phyloP scores from a whole-genome alignment of 2,329 filamentous ascomycete species.

The Cercospora sp. region DNA sequence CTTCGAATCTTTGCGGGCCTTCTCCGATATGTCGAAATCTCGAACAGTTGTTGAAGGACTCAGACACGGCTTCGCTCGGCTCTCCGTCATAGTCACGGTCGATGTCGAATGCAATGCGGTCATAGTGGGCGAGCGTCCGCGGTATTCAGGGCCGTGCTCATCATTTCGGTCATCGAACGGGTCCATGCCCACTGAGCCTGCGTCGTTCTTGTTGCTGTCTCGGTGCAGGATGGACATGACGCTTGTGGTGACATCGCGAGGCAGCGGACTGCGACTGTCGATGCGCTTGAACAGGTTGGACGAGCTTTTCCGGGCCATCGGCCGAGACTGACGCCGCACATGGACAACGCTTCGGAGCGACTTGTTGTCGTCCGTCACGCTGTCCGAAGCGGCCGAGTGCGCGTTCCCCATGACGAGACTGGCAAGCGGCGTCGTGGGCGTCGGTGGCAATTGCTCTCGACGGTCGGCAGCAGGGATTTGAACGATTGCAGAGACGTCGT shows the following conservation, averaged over 20 bases:
- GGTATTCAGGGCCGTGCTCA: conserved; percentile 19
- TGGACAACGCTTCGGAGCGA: conserved; percentile 30
- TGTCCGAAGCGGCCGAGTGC: conserved; percentile 27
- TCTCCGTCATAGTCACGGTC: conserved; percentile 30
- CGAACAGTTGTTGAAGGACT: conserved; percentile 34
- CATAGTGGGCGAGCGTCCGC: conserved; percentile 12
- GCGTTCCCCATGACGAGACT: conserved; percentile 35
- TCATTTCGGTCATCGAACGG: conserved; percentile 27
- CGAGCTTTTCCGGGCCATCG: conserved; percentile 34
- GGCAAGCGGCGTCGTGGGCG: conserved; percentile 23
- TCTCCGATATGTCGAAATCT: conserved; percentile 16
- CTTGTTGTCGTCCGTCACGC: conserved; percentile 27
- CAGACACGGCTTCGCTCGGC: conserved; percentile 24
- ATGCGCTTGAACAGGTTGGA: conserved; percentile 37
- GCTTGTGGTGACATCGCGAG: conserved; percentile 28
- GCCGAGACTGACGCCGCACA: conserved; percentile 25
- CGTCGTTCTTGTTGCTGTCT: conserved; percentile 22
- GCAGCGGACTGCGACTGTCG: conserved; percentile 31
- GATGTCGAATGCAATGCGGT: conserved; percentile 29
- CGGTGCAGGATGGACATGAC: conserved; percentile 30
- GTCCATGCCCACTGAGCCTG: conserved; percentile 18
- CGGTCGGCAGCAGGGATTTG: conserved; percentile 28
- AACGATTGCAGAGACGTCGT: conserved; percentile 20
- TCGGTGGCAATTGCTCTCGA: conserved; percentile 25
- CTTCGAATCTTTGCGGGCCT: conserved; percentile 14